A percentile compares a stretch with the other conserved stretches of the same genome.
phyloP scores from a whole-genome alignment of 1,284 basidiomycete species.

The Mycosarcoma maydis region DNA sequence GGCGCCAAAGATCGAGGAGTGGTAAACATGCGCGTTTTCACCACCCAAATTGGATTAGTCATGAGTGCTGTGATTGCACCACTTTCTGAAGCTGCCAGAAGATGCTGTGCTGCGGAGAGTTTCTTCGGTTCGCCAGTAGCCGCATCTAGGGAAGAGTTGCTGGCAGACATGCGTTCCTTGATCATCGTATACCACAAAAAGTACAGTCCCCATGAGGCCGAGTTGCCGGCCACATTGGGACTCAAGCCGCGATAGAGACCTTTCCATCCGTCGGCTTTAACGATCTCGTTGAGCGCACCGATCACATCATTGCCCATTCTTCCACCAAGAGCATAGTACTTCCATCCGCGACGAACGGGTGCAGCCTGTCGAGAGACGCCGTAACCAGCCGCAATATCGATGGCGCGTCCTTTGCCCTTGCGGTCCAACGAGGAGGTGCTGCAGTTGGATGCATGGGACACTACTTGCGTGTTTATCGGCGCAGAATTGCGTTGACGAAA shows the following conservation, averaged over 20 bases:
- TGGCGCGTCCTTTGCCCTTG: constrained; percentile 35
- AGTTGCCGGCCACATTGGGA: constrained; percentile 93
- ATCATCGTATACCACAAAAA: constrained; percentile 99
- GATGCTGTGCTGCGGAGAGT: constrained; percentile 81
- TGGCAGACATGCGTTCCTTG: constrained; percentile 72
- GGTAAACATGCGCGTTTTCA: constrained; percentile 97
- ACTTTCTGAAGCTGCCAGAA: constrained; percentile 91
- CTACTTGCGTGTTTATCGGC: constrained; percentile 6
- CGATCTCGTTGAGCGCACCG: constrained; percentile 77
- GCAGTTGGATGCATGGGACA: constrained; percentile 3
- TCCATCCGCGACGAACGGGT: constrained; percentile 24
- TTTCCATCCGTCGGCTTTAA: constrained; percentile 78
- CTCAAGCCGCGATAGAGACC: constrained; percentile 91
- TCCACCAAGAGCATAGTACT: constrained; percentile 53
- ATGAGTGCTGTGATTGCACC: constrained; percentile 89
- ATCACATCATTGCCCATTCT: constrained; percentile 77
- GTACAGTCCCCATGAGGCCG: constrained; percentile 97
- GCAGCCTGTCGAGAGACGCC: constrained; percentile 4
- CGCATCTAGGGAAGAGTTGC: constrained; percentile 13
- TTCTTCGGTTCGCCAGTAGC: constrained; percentile 28
- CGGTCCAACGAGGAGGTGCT: not conserved
- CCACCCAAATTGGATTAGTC: constrained; percentile 98
- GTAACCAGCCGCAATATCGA: constrained; percentile 1
- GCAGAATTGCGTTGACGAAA: constrained; percentile 11
- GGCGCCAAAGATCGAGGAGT: constrained; percentile 70